Evolutionary conservation across 2,329 filamentous ascomycete species (phyloP).

Genomic region (Xylaria sp.): DNA sequence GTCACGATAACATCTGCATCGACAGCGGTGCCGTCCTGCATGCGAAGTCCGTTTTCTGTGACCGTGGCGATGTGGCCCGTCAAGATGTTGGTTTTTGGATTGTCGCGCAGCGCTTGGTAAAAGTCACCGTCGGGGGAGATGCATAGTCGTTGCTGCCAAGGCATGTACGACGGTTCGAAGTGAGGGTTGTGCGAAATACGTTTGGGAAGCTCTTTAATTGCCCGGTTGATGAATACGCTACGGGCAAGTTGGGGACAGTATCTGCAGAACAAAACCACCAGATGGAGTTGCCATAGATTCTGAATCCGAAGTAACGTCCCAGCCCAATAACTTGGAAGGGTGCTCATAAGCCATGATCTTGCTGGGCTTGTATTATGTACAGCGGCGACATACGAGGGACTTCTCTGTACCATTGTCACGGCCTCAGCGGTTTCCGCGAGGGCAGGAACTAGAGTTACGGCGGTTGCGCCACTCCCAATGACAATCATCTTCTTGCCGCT

Average conservation of each 20-base stretch:
- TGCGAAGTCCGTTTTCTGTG: slow-evolving; percentile 56
- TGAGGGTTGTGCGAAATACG: slow-evolving; percentile 63
- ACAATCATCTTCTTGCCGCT: slow-evolving; percentile 74
- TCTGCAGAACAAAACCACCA: slow-evolving; percentile 55
- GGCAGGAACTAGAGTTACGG: slow-evolving; percentile 78
- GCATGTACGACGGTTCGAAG: slow-evolving; percentile 65
- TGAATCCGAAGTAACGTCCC: slow-evolving; percentile 27
- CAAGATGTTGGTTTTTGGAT: slow-evolving; percentile 51
- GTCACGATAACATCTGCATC: slow-evolving; percentile 72
- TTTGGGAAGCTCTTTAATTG: slow-evolving; percentile 59
- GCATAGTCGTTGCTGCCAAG: slow-evolving; percentile 77
- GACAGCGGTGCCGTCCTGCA: slow-evolving; percentile 57
- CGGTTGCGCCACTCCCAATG: slow-evolving; percentile 82
- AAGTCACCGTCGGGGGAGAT: slow-evolving; percentile 62
- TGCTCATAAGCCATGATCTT: slow-evolving; percentile 25
- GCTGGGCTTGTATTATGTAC: slow-evolving; percentile 63
- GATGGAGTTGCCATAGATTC: slow-evolving; percentile 15
- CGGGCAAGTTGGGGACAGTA: slow-evolving; percentile 59
- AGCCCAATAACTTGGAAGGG: slow-evolving; percentile 23
- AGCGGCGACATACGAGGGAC: slow-evolving; percentile 71
- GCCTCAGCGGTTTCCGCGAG: slow-evolving; percentile 71
- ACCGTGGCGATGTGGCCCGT: slow-evolving; percentile 60
- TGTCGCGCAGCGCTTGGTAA: slow-evolving; percentile 54
- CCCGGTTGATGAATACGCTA: slow-evolving; percentile 55
- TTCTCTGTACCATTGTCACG: slow-evolving; percentile 85